These are phyloP conservation scores for Penicillium sp. DNA, from an alignment of 2,329 filamentous ascomycete species.

Conservation along the genomic window DNA sequence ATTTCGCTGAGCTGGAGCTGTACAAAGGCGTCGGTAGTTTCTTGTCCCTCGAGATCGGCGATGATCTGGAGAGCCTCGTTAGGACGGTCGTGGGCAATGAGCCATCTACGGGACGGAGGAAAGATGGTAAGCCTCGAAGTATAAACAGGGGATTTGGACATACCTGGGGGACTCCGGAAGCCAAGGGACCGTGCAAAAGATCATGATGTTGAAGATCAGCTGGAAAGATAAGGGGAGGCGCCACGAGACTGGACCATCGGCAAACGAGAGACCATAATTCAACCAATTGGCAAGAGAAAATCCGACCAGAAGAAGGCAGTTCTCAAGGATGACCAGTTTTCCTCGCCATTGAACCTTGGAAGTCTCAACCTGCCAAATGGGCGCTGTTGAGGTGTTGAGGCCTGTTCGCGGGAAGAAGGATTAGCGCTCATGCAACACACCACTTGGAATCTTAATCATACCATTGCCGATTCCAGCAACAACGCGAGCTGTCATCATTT, in stretches of 20 bases:
- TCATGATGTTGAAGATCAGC: constrained; percentile 28
- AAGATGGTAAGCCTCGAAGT: constrained; percentile 20
- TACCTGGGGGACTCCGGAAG: constrained; percentile 37
- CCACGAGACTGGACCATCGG: constrained; percentile 34
- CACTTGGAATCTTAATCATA: not conserved
- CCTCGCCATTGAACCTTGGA: constrained; percentile 39
- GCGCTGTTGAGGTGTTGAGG: constrained; percentile 51
- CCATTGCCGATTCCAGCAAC: constrained; percentile 51
- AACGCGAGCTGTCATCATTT: constrained; percentile 54
- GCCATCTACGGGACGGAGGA: constrained; percentile 12
- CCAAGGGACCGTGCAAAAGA: constrained; percentile 32
- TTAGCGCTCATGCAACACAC: not conserved
- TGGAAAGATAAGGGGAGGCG: constrained; percentile 34
- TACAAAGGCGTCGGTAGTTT: constrained; percentile 43
- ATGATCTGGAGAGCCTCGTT: constrained; percentile 48
- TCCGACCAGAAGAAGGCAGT: constrained; percentile 31
- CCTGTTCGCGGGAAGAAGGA: constrained; percentile 24
- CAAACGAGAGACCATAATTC: constrained; percentile 45
- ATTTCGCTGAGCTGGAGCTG: constrained; percentile 47
- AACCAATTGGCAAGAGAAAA: constrained; percentile 48
- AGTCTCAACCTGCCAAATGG: constrained; percentile 54
- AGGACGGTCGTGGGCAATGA: constrained; percentile 16
- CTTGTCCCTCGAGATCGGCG: constrained; percentile 31
- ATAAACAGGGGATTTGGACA: constrained; percentile 10
- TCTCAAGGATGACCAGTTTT: constrained; percentile 31